Base-by-base conservation (phyloP, 163 green algal species). In the Scenedesmus sp. region DNA sequence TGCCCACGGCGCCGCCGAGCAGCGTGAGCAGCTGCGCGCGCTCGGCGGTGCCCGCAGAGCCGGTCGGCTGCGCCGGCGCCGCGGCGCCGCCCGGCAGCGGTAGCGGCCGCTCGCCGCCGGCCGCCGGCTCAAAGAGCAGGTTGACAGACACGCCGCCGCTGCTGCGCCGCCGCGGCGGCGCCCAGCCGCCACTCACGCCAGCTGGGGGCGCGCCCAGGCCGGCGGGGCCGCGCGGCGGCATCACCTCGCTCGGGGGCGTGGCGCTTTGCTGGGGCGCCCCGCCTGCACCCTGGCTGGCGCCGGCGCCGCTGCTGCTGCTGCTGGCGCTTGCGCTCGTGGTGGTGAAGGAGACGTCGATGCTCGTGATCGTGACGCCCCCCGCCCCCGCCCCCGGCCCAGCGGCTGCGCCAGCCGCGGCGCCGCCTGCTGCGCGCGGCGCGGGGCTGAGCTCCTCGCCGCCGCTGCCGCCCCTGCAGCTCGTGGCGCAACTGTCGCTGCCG, bases 1-100 rank as follows among this genome's bases (percentile, higher is more conserved):
- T 64, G 56, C 39, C 28, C 56, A 64, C 28, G 28, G 56, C 56
- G 26, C 56, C 56, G 39, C 56, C 56, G 28, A 64, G 56, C 56
- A 64, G 28, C 11, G 56, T 26, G 28, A 22, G 0, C 56, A 64
- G 56, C 56, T n/a, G n/a, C n/a, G n/a, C n/a, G n/a, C 17, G 1
- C 54, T 13, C 20, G 20, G 54, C 10, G 54, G 4, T 20, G 18
- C 54, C 24, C 5, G 2, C 54, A 34, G 54, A n/a, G n/a, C n/a
- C 54, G 10, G 28, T 24, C 10, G 7, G 28, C 3, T 2, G 28
- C n/a, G 56, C 28, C 26, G 28, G 15, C 39, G 28, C 56, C n/a
- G 56, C 26, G 10, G 56, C 26, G 56, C 3, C 28, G 24, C 26
- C 56, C 5, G 18, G 22, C 54, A 39, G 18, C 53, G 13, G 26